Evolutionary conservation across 768 basidiomycete genomes (phyloP).

Genomic region (Podaxis sp.): DNA sequence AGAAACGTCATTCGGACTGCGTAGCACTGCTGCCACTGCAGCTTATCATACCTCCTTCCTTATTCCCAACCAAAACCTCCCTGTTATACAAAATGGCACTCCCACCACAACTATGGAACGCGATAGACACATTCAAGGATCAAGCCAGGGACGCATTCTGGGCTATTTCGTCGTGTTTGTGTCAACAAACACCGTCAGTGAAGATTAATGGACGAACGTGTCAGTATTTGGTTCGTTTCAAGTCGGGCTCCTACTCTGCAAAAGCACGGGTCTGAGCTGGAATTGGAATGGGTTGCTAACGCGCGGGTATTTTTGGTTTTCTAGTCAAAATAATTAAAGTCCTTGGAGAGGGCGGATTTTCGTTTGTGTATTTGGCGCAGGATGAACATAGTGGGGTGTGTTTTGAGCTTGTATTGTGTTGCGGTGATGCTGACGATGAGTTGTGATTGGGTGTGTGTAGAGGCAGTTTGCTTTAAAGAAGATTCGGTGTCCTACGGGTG

Average conservation of each 20-base stretch:
- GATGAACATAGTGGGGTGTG: conserved; percentile 83
- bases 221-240: conserved; percentile 33
- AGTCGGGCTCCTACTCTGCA: too few species aligned
- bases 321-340: conserved; percentile 90
- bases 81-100: conserved; percentile 26
- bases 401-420: conserved; percentile 13
- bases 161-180: conserved; percentile 79
- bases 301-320: neutral
- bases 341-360: conserved; percentile 95
- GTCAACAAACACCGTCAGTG: conserved; percentile 78
- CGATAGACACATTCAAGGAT: conserved; percentile 62
- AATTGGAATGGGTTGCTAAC: neutral
- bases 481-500: conserved; percentile 88
- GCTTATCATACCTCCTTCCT: neutral
- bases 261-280: neutral
- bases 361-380: conserved; percentile 86
- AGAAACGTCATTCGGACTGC: neutral
- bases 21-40: neutral
- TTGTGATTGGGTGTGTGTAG: conserved; percentile 32
- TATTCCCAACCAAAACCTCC: neutral
- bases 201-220: conserved; percentile 97
- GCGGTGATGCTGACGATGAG: neutral
- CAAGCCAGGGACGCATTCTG: conserved; percentile 81
- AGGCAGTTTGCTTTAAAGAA: conserved; percentile 97
- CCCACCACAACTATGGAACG: conserved; percentile 41